These are phyloP conservation scores for Teunomyces funiuensis DNA, from an alignment of 805 yeast genomes.

Conservation along the genomic window DNA sequence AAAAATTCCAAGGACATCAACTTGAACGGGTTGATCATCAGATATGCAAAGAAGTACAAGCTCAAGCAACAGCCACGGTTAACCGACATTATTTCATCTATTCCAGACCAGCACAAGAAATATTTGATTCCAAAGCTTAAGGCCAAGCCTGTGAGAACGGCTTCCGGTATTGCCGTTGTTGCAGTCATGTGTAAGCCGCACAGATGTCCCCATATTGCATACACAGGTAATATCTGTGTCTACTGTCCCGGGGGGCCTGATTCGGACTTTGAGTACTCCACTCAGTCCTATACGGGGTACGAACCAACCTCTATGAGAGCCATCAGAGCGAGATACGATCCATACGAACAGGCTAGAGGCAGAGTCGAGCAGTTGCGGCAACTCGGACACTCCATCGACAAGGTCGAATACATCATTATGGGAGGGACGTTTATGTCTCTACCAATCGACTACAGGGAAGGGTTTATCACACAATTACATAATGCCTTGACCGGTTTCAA, in stretches of 20 bases:
- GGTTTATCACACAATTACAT: constrained; percentile 84
- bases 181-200: constrained; percentile 99
- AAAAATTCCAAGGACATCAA: constrained; percentile 77
- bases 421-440: constrained; percentile 98
- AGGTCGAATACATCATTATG: constrained; percentile 97
- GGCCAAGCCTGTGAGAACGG: constrained; percentile 99
- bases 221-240: constrained; percentile 97
- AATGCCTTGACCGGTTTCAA: constrained; percentile 93
- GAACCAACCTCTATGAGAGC: constrained; percentile 99
- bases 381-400: constrained; percentile 94
- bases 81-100: constrained; percentile 91
- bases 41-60: constrained; percentile 86
- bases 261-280: constrained; percentile 94
- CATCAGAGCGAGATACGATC: constrained; percentile 97
- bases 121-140: constrained; percentile 88
- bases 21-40: constrained; percentile 82
- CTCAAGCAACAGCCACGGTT: constrained; percentile 89
- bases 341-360: constrained; percentile 97
- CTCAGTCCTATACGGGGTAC: constrained; percentile 97
- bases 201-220: constrained; percentile 98
- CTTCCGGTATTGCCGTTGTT: constrained; percentile 97
- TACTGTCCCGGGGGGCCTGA: constrained; percentile 99
- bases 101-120: constrained; percentile 93
- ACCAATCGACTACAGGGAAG: constrained; percentile 85
- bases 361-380: constrained; percentile 94